Conservation (phyloP, 768 basidiomycete genomes). For the Termitomyces heimii region DNA sequence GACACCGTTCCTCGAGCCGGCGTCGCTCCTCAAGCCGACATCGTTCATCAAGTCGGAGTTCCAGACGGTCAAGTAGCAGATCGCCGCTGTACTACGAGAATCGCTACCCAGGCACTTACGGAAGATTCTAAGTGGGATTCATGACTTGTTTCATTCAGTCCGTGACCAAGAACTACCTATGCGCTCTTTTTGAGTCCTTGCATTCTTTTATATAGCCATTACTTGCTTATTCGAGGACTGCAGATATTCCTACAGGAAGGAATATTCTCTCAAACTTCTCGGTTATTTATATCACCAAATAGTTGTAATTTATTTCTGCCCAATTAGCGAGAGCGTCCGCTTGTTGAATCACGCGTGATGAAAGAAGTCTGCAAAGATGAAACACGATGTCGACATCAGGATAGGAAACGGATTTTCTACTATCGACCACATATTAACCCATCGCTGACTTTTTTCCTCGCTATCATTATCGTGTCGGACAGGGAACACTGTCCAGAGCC, state of each 20-base stretch:
- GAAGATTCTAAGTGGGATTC: neutral
- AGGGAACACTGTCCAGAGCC: too few species aligned
- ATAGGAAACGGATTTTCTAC: neutral
- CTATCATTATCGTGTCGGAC: neutral
- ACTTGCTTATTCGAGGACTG: neutral
- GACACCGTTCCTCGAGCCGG: conserved; percentile 15
- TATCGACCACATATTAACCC: neutral
- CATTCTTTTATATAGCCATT: neutral
- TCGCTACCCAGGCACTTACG: conserved; percentile 10
- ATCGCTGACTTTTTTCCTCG: neutral
- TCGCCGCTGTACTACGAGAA: conserved; percentile 12
- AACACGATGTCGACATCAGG: neutral
- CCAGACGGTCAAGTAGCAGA: conserved; percentile 22
- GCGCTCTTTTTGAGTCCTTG: neutral
- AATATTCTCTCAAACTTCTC: neutral
- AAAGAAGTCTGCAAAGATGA: neutral
- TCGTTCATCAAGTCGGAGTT: neutral
- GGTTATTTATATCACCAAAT: neutral
- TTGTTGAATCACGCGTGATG: neutral
- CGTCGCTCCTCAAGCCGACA: neutral
- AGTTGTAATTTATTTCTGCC: neutral
- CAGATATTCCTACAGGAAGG: conserved; percentile 4
- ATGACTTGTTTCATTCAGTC: neutral
- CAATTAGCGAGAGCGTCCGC: neutral
- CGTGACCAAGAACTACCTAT: neutral